phyloP scores from a whole-genome alignment of 164 flowering plant species.

The Dillenia turbinata region DNA sequence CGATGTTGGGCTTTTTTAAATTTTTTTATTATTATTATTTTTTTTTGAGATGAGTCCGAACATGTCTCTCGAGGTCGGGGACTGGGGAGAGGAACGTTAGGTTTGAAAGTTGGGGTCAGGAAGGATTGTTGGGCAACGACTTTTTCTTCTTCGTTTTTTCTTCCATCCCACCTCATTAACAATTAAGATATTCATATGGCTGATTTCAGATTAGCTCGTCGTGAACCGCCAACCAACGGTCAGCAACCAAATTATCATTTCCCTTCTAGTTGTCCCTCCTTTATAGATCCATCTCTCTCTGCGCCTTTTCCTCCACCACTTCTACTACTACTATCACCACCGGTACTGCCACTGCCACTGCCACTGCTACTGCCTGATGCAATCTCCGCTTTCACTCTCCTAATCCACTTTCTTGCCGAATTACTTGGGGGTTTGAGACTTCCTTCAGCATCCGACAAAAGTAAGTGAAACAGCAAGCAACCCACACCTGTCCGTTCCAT shows the following conservation, averaged over 20 bases:
- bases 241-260: conserved; percentile 19
- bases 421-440: not conserved
- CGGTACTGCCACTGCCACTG: not conserved
- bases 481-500: no score
- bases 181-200: conserved; percentile 4
- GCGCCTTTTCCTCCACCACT: not conserved
- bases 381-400: not conserved
- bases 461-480: not conserved
- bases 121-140: conserved; percentile 23
- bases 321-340: not conserved
- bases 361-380: not conserved
- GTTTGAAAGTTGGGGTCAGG: conserved; percentile 31
- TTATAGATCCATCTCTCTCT: conserved; percentile 7
- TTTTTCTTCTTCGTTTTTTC: not conserved
- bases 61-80: no score
- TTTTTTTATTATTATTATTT: no score
- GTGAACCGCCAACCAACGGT: conserved; percentile 25
- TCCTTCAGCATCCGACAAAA: not conserved
- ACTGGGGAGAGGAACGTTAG: conserved; percentile 12
- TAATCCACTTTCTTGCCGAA: not conserved
- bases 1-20: no score
- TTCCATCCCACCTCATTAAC: not conserved
- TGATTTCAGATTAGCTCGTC: not conserved
- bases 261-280: conserved; percentile 1
- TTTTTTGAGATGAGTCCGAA: no score